phyloP scores from a whole-genome alignment of 2,329 filamentous ascomycete genomes.

The Hypoxylon sp. region DNA sequence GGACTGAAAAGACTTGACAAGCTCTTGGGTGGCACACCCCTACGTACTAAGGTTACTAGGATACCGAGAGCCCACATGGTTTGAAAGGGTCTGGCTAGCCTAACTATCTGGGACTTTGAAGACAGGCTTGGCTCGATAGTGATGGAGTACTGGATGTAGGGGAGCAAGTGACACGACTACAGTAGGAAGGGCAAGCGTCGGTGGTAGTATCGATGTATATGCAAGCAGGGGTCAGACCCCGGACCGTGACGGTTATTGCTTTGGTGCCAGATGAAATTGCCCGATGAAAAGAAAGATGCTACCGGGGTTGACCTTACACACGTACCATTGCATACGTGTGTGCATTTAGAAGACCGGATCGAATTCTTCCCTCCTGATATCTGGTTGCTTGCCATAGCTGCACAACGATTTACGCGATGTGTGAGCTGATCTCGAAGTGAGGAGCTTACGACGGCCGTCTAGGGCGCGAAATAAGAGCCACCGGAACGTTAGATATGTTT shows the following conservation, averaged over 20 bases:
- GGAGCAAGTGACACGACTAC: conserved; percentile 50
- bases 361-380: conserved; percentile 42
- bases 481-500: conserved; percentile 9
- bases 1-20: conserved; percentile 47
- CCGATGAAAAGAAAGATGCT: conserved; percentile 56
- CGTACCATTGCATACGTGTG: conserved; percentile 53
- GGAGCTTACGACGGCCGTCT: not conserved
- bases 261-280: conserved; percentile 62
- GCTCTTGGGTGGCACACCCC: conserved; percentile 42
- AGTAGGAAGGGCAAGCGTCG: conserved; percentile 47
- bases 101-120: conserved; percentile 26
- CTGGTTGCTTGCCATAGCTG: conserved; percentile 14
- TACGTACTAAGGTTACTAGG: conserved; percentile 42
- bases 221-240: conserved; percentile 51
- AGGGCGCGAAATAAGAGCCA: conserved; percentile 8
- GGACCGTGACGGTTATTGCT: conserved; percentile 56
- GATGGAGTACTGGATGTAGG: conserved; percentile 35
- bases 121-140: conserved; percentile 40
- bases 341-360: conserved; percentile 46
- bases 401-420: conserved; percentile 11
- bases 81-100: conserved; percentile 51
- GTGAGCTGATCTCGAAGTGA: not conserved
- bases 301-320: conserved; percentile 54
- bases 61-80: conserved; percentile 53
- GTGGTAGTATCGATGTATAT: conserved; percentile 45